A percentile compares a stretch with the other conserved stretches of the same genome.
Conservation (phyloP, 1,139 yeast species). For the Starmera stellimalicola region DNA sequence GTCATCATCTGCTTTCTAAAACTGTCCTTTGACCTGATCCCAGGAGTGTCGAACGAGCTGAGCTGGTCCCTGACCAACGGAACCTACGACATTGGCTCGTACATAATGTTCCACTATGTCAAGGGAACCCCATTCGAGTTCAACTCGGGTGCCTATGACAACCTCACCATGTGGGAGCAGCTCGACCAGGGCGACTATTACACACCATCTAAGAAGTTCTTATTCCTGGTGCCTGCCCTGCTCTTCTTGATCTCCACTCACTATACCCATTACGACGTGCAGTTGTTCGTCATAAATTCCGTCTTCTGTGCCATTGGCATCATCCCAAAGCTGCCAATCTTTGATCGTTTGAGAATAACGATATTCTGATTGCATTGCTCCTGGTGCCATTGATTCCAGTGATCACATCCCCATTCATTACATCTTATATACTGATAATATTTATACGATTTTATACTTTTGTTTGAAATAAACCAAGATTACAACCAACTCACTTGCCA, state of each 20-base stretch:
- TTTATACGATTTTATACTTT: too few relatives aligned
- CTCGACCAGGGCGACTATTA: constrained; percentile 95
- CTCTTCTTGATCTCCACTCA: constrained; percentile 84
- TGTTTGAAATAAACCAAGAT: too few relatives aligned
- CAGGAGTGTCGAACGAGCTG: constrained; percentile 71
- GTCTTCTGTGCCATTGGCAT: constrained; percentile 73
- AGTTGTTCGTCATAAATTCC: constrained; percentile 70
- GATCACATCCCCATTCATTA: too few relatives aligned
- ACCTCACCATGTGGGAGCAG: constrained; percentile 98
- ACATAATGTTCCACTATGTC: constrained; percentile 92
- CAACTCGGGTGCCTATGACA: constrained; percentile 93
- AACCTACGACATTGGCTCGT: constrained; percentile 84
- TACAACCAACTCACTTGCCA: constrained; percentile 3
- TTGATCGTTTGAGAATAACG: constrained; percentile 70
- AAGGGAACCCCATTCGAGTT: constrained; percentile 97
- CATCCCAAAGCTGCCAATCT: constrained; percentile 79
- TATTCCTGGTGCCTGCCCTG: constrained; percentile 83
- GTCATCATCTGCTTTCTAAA: constrained; percentile 71
- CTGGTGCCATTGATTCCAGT: too few relatives aligned
- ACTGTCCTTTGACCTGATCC: constrained; percentile 67
- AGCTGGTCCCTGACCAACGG: constrained; percentile 92
- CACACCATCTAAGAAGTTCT: constrained; percentile 90
- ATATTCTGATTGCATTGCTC: constrained; percentile 12
- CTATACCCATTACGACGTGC: constrained; percentile 77
- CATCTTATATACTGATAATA: too few relatives aligned